Conservation (phyloP, 805 yeast species). For the Teunomyces lycoperdinae region DNA sequence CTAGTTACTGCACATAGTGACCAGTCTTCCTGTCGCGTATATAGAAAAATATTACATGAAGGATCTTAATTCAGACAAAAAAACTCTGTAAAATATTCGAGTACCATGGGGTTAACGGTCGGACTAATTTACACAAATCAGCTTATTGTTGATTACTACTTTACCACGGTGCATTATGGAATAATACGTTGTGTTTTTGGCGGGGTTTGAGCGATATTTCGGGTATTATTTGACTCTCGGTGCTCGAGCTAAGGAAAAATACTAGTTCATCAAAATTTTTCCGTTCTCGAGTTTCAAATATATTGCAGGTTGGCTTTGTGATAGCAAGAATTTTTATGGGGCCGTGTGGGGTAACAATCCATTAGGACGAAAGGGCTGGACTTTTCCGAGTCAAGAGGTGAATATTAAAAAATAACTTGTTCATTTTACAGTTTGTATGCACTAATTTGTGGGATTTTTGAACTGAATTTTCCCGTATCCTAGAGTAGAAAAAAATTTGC, state of each 20-base stretch:
- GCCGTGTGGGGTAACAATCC: not conserved
- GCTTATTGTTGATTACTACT: no score
- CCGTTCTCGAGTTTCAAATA: not conserved
- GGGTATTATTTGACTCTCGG: not conserved
- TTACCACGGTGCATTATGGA: not conserved
- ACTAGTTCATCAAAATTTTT: not conserved
- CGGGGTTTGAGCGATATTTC: not conserved
- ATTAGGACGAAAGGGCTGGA: not conserved
- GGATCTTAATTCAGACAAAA: not conserved
- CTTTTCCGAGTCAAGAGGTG: not conserved
- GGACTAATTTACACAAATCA: not conserved
- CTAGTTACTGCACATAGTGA: not conserved
- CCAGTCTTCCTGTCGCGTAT: not conserved
- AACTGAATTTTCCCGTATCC: not conserved
- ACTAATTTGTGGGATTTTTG: conserved; percentile 2
- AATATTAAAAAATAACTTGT: not conserved
- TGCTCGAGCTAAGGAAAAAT: not conserved
- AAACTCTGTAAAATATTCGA: not conserved
- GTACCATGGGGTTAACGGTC: not conserved
- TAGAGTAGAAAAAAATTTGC: not conserved
- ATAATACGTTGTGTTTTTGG: not conserved
- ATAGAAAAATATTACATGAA: not conserved
- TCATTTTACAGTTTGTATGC: not conserved
- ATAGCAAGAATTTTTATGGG: not conserved
- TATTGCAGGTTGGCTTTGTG: not conserved